Evolutionary conservation across 257 asterid genomes (phyloP), one percentile per base, ranked within the genome.

Genomic region (Avicennia marina): DNA sequence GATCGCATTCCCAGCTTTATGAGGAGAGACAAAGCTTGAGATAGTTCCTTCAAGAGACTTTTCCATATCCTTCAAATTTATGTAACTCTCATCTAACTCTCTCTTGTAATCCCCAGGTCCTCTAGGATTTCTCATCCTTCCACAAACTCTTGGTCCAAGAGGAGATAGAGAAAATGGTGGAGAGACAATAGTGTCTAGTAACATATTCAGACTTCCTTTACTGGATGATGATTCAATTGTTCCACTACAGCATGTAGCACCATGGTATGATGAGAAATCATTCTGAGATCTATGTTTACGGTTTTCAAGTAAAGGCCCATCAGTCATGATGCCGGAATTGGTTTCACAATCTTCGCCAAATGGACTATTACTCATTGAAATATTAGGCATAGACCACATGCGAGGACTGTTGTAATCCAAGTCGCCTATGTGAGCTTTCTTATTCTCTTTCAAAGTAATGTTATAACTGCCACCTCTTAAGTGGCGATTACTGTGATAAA

Each of bases 131-230:
- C 74, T 63, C 63, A 56, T 54, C 66, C 81, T 73, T 58, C 78
- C 72, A 60, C 67, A 72, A 60, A 62, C 72, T 43, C 81, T 83
- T 19, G 95, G 90, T 16, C 97, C 97, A 31, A 89, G 97, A 62
- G 97, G 97, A 67, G 97, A 89, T 19, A 74, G 68, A 54, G 87
- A 79, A 16, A 74, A 53, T 6, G 85, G 80, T 2, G 94, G 63
- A 4, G 90, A 76, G 66, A 67, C 42, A 27, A 55, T 53, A 33
- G 43, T 42, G 46, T 72, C 80, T 49, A 40, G 67, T 19, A 68
- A 58, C 40, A 74, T 49, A 57, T 53, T 66, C 54, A 62, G 62
- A 26, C 60, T 62, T 50, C 76, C 76, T 68, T 58, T 58, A 63
- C 53, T 40, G 20, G 45, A 58, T 27, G 51, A 68, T 46, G 72